These are phyloP conservation scores for Pseudocohnilembus persalinus DNA, from an alignment of 169 alveolate species.

Conservation along the genomic window DNA sequence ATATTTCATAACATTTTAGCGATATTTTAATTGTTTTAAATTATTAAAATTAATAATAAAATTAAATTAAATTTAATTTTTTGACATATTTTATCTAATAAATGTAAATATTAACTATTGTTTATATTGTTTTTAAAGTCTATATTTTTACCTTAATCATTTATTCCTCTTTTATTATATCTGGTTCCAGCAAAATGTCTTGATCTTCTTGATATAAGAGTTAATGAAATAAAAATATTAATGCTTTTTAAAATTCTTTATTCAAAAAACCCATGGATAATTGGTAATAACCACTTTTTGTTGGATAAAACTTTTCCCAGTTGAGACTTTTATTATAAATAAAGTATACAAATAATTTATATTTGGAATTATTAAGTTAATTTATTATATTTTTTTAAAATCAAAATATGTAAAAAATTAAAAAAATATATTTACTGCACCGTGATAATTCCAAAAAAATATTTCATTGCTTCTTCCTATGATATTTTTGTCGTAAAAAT, in stretches of 20 bases:
- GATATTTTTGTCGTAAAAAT: conserved; percentile 23
- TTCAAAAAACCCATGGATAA: conserved; percentile 57
- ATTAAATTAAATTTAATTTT: too few relatives aligned
- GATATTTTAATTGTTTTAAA: too few relatives aligned
- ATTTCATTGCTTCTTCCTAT: conserved; percentile 27
- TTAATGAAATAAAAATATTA: conserved; percentile 15
- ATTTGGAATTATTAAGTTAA: too few relatives aligned
- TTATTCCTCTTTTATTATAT: conserved; percentile 85
- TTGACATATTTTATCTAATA: too few relatives aligned
- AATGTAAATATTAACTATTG: too few relatives aligned
- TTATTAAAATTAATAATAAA: too few relatives aligned
- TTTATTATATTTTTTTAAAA: too few relatives aligned
- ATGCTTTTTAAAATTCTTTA: conserved; percentile 20
- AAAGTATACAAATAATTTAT: background rate
- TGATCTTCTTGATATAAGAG: conserved; percentile 74
- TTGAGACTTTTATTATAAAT: conserved; percentile 2
- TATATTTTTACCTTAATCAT: conserved; percentile 68
- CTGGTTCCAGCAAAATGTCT: conserved; percentile 86
- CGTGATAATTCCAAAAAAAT: conserved; percentile 64
- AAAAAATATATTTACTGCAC: too few relatives aligned
- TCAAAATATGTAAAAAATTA: conserved; percentile 12
- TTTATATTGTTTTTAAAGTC: too few relatives aligned
- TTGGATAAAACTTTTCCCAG: conserved; percentile 25
- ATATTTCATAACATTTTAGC: too few relatives aligned
- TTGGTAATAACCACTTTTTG: conserved; percentile 74